phyloP scores from a whole-genome alignment of 2,329 filamentous ascomycete species.

The Didymella pinodella region DNA sequence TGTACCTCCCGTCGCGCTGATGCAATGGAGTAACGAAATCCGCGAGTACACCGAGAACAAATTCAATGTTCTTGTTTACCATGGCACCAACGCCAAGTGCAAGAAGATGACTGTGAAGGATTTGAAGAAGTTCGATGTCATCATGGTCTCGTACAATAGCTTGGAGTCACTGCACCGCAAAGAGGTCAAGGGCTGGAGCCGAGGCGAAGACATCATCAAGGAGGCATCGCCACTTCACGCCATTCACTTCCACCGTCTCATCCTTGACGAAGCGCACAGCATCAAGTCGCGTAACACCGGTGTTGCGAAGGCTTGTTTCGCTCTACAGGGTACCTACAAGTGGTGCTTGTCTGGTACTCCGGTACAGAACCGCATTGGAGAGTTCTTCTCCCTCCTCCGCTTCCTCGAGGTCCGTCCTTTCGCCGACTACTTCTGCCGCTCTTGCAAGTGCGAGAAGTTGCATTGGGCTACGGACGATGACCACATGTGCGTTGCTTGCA shows the following conservation, averaged over 20 bases:
- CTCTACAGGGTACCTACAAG: conserved; percentile 84
- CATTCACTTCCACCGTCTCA: conserved; percentile 86
- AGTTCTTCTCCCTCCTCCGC: conserved; percentile 92
- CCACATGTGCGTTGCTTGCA: conserved; percentile 75
- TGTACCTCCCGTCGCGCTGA: conserved; percentile 89
- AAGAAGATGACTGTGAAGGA: conserved; percentile 79
- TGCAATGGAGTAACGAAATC: conserved; percentile 81
- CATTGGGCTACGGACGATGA: conserved; percentile 83
- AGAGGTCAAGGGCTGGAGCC: conserved; percentile 87
- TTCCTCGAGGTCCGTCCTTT: conserved; percentile 91
- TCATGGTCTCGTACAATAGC: conserved; percentile 95
- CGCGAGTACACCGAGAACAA: conserved; percentile 80
- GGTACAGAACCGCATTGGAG: conserved; percentile 94
- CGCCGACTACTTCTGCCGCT: conserved; percentile 91
- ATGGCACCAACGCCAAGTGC: conserved; percentile 83
- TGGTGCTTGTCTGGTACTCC: conserved; percentile 97
- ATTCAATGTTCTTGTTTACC: conserved; percentile 88
- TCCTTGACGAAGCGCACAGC: conserved; percentile 93
- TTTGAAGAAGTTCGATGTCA: conserved; percentile 84
- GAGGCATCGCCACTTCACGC: conserved; percentile 79
- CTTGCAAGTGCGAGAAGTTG: conserved; percentile 78
- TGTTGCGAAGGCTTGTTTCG: conserved; percentile 94
- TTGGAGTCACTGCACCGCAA: conserved; percentile 92
- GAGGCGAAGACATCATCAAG: conserved; percentile 81
- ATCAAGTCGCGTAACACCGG: conserved; percentile 91